phyloP scores from a whole-genome alignment of 2,329 filamentous ascomycete genomes.

The Colletotrichum destructivum region DNA sequence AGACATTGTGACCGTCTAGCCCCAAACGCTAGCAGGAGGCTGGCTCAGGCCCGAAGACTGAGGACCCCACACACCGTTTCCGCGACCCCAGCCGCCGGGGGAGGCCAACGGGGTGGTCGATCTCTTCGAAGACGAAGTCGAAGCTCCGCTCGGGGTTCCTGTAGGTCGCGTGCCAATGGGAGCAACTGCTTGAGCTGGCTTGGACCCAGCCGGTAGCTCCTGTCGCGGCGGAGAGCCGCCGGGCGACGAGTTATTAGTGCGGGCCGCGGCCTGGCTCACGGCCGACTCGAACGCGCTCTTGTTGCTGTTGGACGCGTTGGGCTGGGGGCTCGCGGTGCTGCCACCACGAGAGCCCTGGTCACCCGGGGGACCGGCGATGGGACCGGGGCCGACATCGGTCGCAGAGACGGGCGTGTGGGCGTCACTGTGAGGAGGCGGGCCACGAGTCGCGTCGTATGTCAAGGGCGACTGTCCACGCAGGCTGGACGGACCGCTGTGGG shows the following conservation, averaged over 20 bases:
- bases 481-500: slow-evolving; percentile 73
- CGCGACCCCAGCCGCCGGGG: slow-evolving; percentile 86
- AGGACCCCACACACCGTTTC: slow-evolving; percentile 84
- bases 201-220: slow-evolving; percentile 68
- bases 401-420: slow-evolving; percentile 59
- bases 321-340: slow-evolving; percentile 88
- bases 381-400: slow-evolving; percentile 54
- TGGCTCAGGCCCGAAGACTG: slow-evolving; percentile 81
- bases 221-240: slow-evolving; percentile 84
- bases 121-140: slow-evolving; percentile 75
- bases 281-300: slow-evolving; percentile 73
- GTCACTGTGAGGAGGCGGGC: slow-evolving; percentile 64
- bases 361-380: slow-evolving; percentile 65
- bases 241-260: slow-evolving; percentile 88
- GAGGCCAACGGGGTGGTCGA: slow-evolving; percentile 93
- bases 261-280: slow-evolving; percentile 80
- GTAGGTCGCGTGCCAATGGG: slow-evolving; percentile 93
- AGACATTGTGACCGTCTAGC: slow-evolving; percentile 63
- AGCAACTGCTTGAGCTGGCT: slow-evolving; percentile 78
- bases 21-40: slow-evolving; percentile 95
- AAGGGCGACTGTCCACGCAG: slow-evolving; percentile 85
- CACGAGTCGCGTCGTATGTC: slow-evolving; percentile 73
- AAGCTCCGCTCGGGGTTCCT: slow-evolving; percentile 63
- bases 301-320: slow-evolving; percentile 67
- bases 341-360: slow-evolving; percentile 79